phyloP scores from a whole-genome alignment of 2,329 filamentous ascomycete species.

The Ceratocystis cubensis region DNA sequence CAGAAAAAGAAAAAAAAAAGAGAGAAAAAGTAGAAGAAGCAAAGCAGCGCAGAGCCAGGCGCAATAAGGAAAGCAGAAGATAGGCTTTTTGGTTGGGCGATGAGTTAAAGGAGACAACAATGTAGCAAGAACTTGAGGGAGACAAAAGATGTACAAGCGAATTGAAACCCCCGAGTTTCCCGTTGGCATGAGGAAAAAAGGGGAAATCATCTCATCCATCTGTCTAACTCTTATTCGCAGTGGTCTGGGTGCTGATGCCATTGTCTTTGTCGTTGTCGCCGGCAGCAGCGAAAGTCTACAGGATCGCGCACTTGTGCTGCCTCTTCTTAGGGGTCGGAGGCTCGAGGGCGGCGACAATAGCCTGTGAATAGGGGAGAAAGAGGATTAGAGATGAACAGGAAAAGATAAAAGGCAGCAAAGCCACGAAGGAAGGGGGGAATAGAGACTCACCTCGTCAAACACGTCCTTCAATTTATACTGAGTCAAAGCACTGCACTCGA shows the following conservation, averaged over 20 bases:
- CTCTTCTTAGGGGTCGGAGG: slow-evolving; percentile 73
- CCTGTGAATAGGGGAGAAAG: slow-evolving; percentile 38
- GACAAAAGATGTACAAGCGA: background rate
- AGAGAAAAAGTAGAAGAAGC: background rate
- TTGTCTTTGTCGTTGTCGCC: background rate
- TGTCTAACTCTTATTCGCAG: background rate
- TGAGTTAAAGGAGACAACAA: background rate
- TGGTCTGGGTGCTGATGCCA: background rate
- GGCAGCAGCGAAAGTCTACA: slow-evolving; percentile 34
- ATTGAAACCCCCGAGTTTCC: no score
- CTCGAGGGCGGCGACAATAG: slow-evolving; percentile 89
- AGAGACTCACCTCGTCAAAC: slow-evolving; percentile 75
- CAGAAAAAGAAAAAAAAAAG: background rate
- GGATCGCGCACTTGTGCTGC: slow-evolving; percentile 54
- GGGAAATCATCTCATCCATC: no score
- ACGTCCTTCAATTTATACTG: slow-evolving; percentile 99
- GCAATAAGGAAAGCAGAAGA: background rate
- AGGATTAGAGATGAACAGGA: background rate
- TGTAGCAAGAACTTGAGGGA: background rate
- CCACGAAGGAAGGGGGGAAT: background rate
- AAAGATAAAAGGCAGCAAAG: background rate
- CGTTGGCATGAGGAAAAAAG: slow-evolving; percentile 5
- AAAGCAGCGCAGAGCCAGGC: slow-evolving; percentile 1
- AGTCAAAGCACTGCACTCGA: slow-evolving; percentile 94
- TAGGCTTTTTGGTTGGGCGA: background rate